Base-by-base conservation (phyloP, 2,329 filamentous ascomycete species). In the Fusarium coicis region DNA sequence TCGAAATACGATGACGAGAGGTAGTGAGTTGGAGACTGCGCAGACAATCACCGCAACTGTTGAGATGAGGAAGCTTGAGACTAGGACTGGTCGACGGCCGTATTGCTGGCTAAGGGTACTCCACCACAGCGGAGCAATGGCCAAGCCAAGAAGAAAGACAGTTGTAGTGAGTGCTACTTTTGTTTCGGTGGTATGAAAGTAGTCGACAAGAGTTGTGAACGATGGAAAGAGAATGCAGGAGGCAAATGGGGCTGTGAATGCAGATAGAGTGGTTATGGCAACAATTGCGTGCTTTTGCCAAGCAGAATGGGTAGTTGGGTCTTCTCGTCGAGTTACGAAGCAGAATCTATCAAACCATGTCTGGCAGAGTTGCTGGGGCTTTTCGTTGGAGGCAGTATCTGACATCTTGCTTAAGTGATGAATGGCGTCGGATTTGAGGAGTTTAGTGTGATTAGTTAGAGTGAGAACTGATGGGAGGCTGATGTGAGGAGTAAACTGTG, bases 381-480 rank as follows among this genome's bases (percentile, higher is more conserved):
- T 54, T n/a, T 54, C 34, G 4, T 54, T 54, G 19, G 19, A 40
- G 23, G 23, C 50, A 28, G 34, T 7, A 4, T 54, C 34, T 26
- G 50, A 40, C 50, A 54, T 54, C 7, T 39, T 28, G 26, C 2
- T 1, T 5, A 16, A 11, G 5, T 9, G 19, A 40, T 40, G 15
- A 18, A n/a, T 3, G 16, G 0, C 2, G 5, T 21, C 2, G 14
- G 1, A 0, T 21, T 21, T 10, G 44, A 9, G 9, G 30, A 26
- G 18, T 21, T 49, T 36, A 5, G 12, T 19, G 4, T 26, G n/a
- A 26, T 19, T 0, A 11, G 12, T 4, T 2, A 39, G 14, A 39
- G 4, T n/a, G 34, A n/a, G 15, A 28, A 4, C 6, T n/a, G 50
- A 2, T 21, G 0, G 1, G 9, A 11, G 6, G n/a, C 7, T 28